Evolutionary conservation across 2,329 filamentous ascomycete species (phyloP), one percentile per base, ranked within the genome.

Genomic region (Monosporascus sp.): DNA sequence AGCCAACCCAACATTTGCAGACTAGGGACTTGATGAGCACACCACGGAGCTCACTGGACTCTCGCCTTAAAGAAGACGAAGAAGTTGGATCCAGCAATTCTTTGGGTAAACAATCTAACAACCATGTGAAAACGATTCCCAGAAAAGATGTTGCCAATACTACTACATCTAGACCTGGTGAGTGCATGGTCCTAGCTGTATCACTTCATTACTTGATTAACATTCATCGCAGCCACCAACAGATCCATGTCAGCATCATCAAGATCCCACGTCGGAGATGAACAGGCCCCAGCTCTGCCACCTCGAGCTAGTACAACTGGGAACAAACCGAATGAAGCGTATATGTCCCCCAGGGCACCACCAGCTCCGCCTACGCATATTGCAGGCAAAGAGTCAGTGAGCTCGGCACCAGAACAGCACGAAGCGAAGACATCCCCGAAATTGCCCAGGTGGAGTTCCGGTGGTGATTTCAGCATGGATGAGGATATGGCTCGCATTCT

Each of bases 401-500:
- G 68, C 56, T 73, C 78, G 50, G 70, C 56, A 44, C 59, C 55
- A 51, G 63, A 74, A 62, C 66, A 72, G 55, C 65, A 68, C 56
- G 63, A 79, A 69, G 55, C 74, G 58, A 81, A 82, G 60, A 70
- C 71, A 40, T 89, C 87, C 9, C 85, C 87, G 9, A 85, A 85
- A 62, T 74, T 90, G 57, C 83, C 87, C 59, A 80, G 86, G 64
- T 89, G 82, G 82, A 96, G 88, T 70, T 80, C 82, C 44, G 90
- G 89, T 50, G 90, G 86, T 51, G 91, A 96, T 60, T 94, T 97
- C 65, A 94, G 88, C 55, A 85, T 96, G 86, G 93, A 97, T 60
- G 92, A 97, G 70, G 94, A 97, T 67, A 91, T 97, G 84, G 88
- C 89, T 51, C 87, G 92, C 53, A 93, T 97, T 54, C 78, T 96